Conservation (phyloP, 2,329 filamentous ascomycete species). For the Xylaria sp. region DNA sequence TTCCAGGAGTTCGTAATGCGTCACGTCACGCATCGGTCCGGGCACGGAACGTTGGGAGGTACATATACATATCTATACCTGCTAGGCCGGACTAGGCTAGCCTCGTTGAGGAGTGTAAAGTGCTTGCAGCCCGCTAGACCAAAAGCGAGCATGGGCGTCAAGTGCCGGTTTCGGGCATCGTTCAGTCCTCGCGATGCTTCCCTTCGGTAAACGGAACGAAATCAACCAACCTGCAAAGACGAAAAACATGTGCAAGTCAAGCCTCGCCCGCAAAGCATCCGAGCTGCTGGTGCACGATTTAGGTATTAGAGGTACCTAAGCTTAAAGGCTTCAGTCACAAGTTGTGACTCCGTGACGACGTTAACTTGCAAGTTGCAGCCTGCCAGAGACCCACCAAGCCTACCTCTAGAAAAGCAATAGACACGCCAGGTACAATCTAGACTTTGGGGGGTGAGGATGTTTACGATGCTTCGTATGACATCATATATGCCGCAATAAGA, state of each 20-base stretch:
- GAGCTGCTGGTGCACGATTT: no score
- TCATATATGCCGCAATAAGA: neutral
- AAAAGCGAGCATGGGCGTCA: neutral
- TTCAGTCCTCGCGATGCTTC: neutral
- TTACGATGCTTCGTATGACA: neutral
- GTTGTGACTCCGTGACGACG: no score
- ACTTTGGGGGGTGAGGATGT: neutral
- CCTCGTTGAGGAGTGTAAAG: neutral
- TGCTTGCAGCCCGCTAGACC: constrained; percentile 4
- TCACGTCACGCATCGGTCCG: neutral
- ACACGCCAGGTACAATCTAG: neutral
- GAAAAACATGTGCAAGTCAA: no score
- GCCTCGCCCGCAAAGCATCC: no score
- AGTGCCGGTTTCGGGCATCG: neutral
- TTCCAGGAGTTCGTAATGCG: neutral
- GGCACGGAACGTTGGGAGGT: neutral
- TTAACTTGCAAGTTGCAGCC: no score
- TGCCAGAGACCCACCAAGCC: neutral
- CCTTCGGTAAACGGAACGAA: no score
- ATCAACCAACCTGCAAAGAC: no score
- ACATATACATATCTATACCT: no score
- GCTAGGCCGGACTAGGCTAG: neutral
- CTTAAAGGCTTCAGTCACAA: no score
- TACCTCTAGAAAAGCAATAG: neutral
- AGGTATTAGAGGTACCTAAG: no score